A percentile compares a stretch with the other conserved stretches of the same genome.
Conservation (phyloP, 192 early-diverging fungal species). For the Glomus cerebriforme region DNA sequence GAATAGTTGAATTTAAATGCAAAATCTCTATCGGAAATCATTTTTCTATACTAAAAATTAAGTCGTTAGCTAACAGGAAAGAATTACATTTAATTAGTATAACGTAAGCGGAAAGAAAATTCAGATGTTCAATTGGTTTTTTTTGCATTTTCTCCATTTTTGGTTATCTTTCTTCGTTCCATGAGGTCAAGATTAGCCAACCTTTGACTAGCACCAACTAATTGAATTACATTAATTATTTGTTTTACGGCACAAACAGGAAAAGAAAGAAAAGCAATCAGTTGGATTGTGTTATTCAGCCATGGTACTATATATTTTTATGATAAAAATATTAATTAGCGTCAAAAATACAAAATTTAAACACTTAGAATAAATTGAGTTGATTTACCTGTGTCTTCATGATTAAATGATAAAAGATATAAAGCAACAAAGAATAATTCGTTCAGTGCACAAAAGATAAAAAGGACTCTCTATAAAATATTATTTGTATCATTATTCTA, state of each 20-base stretch:
- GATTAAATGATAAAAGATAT: constrained; percentile 66
- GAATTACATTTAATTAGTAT: not conserved
- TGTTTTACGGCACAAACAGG: constrained; percentile 88
- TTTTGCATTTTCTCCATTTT: not conserved
- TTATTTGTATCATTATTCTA: not conserved
- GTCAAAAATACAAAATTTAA: constrained; percentile 16
- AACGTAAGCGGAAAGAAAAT: not conserved
- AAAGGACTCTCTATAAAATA: constrained; percentile 70
- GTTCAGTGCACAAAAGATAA: constrained; percentile 89
- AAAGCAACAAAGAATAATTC: constrained; percentile 90
- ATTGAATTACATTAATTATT: constrained; percentile 91
- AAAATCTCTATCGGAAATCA: too few relatives aligned
- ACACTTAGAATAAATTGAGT: not conserved
- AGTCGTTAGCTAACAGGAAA: too few relatives aligned
- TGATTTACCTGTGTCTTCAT: not conserved
- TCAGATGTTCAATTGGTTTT: not conserved
- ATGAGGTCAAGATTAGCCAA: constrained; percentile 73
- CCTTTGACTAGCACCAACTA: constrained; percentile 79
- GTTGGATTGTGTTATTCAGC: not conserved
- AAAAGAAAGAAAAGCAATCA: constrained; percentile 48
- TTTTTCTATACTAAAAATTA: too few relatives aligned
- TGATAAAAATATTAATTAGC: not conserved
- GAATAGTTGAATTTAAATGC: too few relatives aligned
- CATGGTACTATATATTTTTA: not conserved
- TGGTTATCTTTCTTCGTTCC: constrained; percentile 39